Base-by-base conservation (phyloP, 805 yeast genomes). In the Lipomyces chichibuensis region DNA sequence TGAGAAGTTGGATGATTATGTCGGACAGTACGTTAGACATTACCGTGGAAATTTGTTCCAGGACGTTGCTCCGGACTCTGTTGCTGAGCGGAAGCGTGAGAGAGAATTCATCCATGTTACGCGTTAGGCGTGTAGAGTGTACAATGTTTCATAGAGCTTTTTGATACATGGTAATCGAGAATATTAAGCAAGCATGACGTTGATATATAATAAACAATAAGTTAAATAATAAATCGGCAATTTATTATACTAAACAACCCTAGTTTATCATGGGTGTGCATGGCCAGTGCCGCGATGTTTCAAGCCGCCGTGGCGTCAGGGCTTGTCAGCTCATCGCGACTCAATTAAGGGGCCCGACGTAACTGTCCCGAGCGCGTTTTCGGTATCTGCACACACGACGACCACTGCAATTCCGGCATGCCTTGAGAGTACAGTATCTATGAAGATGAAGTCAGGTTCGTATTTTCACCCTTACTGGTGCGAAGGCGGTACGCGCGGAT, bases 1-100 rank as follows among this genome's bases (percentile, higher is more conserved):
- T 17, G 86, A 81, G 67, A 79, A 81, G 66, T 79, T 88, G 58
- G 82, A 82, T 51, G 87, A 84, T 72, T 81, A 80, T 76, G 74
- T 84, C 35, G 83, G 81, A 74, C 78, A 76, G 61, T 84, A 84
- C 73, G 80, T 82, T 70, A 59, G 60, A 14, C 69, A 70, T 57
- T 55, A 66, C 64, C 65, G 72, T 14, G 59, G 72, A 14, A 67
- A 66, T 56, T 14, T 71, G 61, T 72, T 66, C 63, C 64, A 65
- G 65, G 71, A 71, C 59, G 69, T 65, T 17, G 63, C 65, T 13
- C 69, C 71, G 13, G 66, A 62, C 54, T 67, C 71, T 37, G 33
- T 65, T 9, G 62, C 65, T 32, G 71, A 67, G 66, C 60, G 62
- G 23, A 67, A 57, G 62, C 59, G 69, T 20, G 71, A 67, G 66